Conservation (phyloP, 148 eudicot genomes). For the Vaccinium vitisidaea region DNA sequence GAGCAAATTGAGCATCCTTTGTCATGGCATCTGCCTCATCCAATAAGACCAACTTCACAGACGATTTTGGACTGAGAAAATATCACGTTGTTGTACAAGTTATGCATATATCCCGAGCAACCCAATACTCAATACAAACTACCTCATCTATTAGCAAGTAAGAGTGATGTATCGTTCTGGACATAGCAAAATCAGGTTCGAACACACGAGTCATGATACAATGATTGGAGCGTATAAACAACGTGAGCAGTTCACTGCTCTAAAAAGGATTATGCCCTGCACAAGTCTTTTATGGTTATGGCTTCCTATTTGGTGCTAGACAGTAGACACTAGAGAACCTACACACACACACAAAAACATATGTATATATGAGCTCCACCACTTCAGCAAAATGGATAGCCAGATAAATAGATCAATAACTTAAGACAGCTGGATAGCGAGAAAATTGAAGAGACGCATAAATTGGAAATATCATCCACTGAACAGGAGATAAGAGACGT, state of each 20-base stretch:
- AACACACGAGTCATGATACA: background rate
- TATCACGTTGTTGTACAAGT: conserved; percentile 3
- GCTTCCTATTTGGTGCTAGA: background rate
- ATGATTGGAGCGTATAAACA: background rate
- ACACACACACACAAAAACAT: background rate
- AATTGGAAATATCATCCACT: background rate
- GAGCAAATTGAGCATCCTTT: conserved; percentile 98
- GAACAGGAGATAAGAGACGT: background rate
- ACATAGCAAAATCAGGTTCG: background rate
- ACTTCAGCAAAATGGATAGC: background rate
- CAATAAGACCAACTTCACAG: conserved; percentile 86
- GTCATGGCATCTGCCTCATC: conserved; percentile 99
- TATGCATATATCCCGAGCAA: background rate
- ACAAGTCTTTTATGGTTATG: background rate
- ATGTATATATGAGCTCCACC: background rate
- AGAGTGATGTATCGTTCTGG: background rate
- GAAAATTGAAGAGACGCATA: background rate
- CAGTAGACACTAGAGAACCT: background rate
- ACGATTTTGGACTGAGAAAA: conserved; percentile 55
- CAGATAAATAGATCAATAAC: background rate
- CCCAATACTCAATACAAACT: background rate
- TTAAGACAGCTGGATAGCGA: background rate
- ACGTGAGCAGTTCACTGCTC: background rate
- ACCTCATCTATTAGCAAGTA: background rate
- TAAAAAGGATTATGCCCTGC: conserved; percentile 3